Percentiles rank a stretch among this genome's conserved stretches.
phyloP scores from a whole-genome alignment of 805 yeast species.

The Candida sonorensis region DNA sequence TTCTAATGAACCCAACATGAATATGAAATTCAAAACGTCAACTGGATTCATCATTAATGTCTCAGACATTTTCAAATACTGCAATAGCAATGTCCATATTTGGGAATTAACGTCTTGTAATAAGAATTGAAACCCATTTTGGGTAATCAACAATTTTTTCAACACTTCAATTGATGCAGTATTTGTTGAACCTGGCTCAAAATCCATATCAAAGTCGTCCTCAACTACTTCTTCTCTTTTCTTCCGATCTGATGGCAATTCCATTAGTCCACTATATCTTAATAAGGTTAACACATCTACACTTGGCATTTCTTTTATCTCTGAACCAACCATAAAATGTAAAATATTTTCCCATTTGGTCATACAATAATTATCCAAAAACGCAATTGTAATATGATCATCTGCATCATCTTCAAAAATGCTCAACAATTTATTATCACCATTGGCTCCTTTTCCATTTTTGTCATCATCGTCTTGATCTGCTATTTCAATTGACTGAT shows the following conservation, averaged over 20 bases:
- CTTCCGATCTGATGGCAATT: conserved; percentile 36
- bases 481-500: conserved; percentile 6
- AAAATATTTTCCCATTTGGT: conserved; percentile 91
- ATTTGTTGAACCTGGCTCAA: conserved; percentile 12
- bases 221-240: conserved; percentile 21
- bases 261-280: conserved; percentile 83
- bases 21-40: conserved; percentile 88
- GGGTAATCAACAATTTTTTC: conserved; percentile 61
- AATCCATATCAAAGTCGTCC: conserved; percentile 12
- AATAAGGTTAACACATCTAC: conserved; percentile 74
- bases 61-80: conserved; percentile 80
- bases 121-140: conserved; percentile 88
- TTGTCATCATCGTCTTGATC: conserved; percentile 5
- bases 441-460: conserved; percentile 1
- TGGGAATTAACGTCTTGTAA: conserved; percentile 91
- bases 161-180: conserved; percentile 15
- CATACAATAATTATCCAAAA: conserved; percentile 74
- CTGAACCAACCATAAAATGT: conserved; percentile 97
- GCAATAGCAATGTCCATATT: conserved; percentile 86
- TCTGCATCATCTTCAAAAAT: conserved; percentile 56
- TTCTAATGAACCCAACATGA: conserved; percentile 88
- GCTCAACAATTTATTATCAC: conserved; percentile 1
- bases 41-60: conserved; percentile 89
- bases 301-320: conserved; percentile 61
- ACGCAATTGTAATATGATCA: conserved; percentile 52